Evolutionary conservation across 331 rosid species (phyloP).

Genomic region (Phaseolus coccineus): DNA sequence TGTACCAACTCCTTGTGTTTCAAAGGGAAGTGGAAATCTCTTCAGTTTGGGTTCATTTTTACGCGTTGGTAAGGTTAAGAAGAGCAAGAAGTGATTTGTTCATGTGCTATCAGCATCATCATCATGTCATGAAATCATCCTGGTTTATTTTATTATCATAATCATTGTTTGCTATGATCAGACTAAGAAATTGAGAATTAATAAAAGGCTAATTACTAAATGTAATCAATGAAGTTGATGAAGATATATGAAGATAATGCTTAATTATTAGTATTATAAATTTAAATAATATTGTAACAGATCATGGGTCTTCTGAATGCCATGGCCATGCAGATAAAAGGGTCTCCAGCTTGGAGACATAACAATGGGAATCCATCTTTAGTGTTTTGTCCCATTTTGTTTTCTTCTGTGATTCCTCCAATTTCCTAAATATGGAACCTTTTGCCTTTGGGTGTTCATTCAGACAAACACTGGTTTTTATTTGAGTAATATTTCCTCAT

Average conservation of each 20-base stretch:
- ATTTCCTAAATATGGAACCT: conserved; percentile 18
- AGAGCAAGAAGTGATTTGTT: conserved; percentile 62
- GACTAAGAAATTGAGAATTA: conserved; percentile 5
- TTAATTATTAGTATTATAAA: conserved; percentile 9
- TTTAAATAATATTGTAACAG: conserved; percentile 5
- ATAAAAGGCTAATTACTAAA: not conserved
- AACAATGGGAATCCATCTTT: conserved; percentile 36
- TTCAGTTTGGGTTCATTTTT: conserved; percentile 78
- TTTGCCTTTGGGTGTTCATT: conserved; percentile 37
- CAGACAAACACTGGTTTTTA: conserved; percentile 32
- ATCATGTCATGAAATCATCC: conserved; percentile 27
- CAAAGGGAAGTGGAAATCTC: conserved; percentile 71
- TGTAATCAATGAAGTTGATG: conserved; percentile 15
- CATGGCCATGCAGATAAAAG: not conserved
- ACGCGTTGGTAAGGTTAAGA: conserved; percentile 66
- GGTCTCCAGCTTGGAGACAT: conserved; percentile 49
- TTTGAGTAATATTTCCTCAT: conserved; percentile 28
- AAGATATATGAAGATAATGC: conserved; percentile 4
- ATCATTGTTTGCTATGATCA: conserved; percentile 33
- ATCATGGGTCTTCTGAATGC: conserved; percentile 7
- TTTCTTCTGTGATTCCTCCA: conserved; percentile 35
- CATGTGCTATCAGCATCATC: not conserved
- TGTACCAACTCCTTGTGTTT: conserved; percentile 78
- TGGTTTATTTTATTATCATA: conserved; percentile 27
- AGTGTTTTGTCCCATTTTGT: conserved; percentile 47